A percentile compares a stretch with the other conserved stretches of the same genome.
Evolutionary conservation across 352 stramenopile genomes (phyloP).

Genomic region (Globisporangium perplexum): DNA sequence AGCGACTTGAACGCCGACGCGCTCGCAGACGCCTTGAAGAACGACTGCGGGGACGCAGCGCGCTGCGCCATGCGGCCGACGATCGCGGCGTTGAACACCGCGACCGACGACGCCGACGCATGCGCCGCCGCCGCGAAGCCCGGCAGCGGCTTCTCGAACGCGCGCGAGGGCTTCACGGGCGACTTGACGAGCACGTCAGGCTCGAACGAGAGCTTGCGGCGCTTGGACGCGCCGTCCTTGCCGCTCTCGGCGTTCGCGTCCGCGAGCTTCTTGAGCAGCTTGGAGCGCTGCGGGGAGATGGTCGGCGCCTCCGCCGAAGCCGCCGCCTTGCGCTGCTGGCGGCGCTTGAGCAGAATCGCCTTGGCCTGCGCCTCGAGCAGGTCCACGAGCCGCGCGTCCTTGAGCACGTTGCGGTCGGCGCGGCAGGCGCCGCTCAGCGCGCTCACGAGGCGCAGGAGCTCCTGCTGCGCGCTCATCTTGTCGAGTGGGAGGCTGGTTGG

Average conservation of each 20-base stretch:
- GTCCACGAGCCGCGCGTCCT: conserved; percentile 63
- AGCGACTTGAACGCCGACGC: conserved; percentile 23
- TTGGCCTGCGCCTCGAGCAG: conserved; percentile 45
- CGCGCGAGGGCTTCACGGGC: conserved; percentile 9
- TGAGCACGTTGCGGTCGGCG: conserved; percentile 56
- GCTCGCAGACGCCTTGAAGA: conserved; percentile 9
- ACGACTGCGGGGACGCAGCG: conserved; percentile 4
- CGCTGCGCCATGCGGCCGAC: conserved; percentile 8
- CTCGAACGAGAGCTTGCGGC: conserved; percentile 37
- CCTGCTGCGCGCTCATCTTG: conserved; percentile 11
- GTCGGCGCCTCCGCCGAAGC: conserved; percentile 9
- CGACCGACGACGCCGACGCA: conserved; percentile 1
- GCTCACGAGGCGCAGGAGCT: conserved; percentile 42
- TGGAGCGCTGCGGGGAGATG: conserved; percentile 18
- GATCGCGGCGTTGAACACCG: conserved; percentile 11
- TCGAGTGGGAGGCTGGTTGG: background rate
- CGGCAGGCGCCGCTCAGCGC: conserved; percentile 56
- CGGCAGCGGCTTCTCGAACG: conserved; percentile 1
- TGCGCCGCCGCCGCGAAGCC: background rate
- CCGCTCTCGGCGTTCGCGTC: conserved; percentile 7
- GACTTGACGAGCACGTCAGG: conserved; percentile 3
- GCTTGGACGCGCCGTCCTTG: conserved; percentile 25
- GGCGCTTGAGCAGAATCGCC: conserved; percentile 41
- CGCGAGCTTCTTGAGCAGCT: conserved; percentile 32
- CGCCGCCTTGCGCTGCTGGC: conserved; percentile 12